Conservation (phyloP, 2,329 filamentous ascomycete genomes). For the Colletotrichum orbiculare region DNA sequence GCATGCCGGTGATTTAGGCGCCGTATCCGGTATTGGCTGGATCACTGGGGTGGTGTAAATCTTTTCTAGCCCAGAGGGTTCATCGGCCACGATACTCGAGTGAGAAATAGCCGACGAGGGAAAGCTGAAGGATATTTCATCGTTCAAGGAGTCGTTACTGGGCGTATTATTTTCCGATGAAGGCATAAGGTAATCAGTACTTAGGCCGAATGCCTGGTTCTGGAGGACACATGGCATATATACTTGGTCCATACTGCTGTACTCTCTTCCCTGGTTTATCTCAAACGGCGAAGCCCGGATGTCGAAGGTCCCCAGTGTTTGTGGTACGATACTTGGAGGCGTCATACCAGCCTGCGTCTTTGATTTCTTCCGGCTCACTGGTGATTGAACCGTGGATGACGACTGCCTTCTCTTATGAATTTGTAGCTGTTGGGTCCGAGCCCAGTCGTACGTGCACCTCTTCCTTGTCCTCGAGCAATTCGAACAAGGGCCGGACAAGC, state of each 20-base stretch:
- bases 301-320: too few species aligned
- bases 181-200: background rate
- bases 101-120: constrained; percentile 7
- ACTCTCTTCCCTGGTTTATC: too few species aligned
- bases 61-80: background rate
- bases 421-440: constrained; percentile 31
- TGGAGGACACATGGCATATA: background rate
- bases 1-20: too few species aligned
- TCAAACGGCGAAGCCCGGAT: too few species aligned
- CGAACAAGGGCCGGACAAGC: constrained; percentile 38
- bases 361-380: constrained; percentile 18
- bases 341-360: background rate
- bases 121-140: constrained; percentile 3
- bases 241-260: background rate
- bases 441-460: constrained; percentile 44
- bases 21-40: background rate
- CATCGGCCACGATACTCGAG: background rate
- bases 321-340: background rate
- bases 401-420: constrained; percentile 16
- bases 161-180: background rate
- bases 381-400: background rate
- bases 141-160: background rate
- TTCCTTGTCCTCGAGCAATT: constrained; percentile 46
- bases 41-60: background rate
- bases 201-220: background rate